Base-by-base conservation (phyloP, 306 rosid species). In the Sindora glabra region DNA sequence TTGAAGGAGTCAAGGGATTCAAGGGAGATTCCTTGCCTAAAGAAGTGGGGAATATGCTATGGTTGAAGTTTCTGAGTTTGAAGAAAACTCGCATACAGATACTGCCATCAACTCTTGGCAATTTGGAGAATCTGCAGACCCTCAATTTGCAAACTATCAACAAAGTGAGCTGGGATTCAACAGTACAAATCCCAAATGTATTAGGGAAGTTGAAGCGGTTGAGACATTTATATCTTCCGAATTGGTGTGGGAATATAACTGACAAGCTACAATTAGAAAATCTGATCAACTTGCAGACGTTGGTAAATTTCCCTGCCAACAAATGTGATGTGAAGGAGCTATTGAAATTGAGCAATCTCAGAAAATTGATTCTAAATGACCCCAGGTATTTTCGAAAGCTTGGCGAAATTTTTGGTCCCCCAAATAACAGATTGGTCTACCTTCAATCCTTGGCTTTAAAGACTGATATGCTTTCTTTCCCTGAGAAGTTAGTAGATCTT, bases 151-250 rank as follows among this genome's bases (percentile, higher is more conserved):
- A 71, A 48, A 68, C 75, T 10, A n/a, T 54, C 7, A 17, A 22
- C 4, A 47, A 36, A 8, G 33, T 52, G 12, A 48, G 52, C 0
- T 41, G 48, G 71, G 61, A 74, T 45, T 74, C 78, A 15, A 56
- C 84, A 4, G 75, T 79, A 7, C 74, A 64, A 48, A 61, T 83
- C 53, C 77, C 80, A 6, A 58, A 61, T 18, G 69, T 62, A 6
- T 8, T 77, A 45, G 57, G 63, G 62, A 74, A 69, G 48, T 39
- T 80, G 71, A 52, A 68, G 34, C 50, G 61, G 11, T 51, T 83
- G 76, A 80, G 82, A 40, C 90, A 77, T 83, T 40, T 83, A 18
- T 83, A 83, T 74, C 80, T 83, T 42, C 86, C 86, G 0, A 60
- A 71, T 26, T 80, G 82, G 79, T 80, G 79, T 45, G 59, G 67